Evolutionary conservation across 768 basidiomycete genomes (phyloP), one percentile per base, ranked within the genome.

Genomic region (Amanita rubescens): DNA sequence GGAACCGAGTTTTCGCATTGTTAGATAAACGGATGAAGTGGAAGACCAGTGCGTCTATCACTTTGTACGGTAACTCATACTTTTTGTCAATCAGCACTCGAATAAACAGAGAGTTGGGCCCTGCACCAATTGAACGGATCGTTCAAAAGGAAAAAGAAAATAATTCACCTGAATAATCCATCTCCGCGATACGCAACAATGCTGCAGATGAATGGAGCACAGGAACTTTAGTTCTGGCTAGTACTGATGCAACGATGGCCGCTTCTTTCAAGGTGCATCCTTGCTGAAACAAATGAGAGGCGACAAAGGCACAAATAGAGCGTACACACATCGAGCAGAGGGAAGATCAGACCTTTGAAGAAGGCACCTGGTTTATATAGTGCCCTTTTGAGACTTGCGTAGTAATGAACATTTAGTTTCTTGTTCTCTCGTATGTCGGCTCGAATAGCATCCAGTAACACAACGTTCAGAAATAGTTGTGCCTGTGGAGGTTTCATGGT

Each of bases 21-120:
- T 96, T 95, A 22, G 94, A 93, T 39, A 98, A 83, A 22, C 94
- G 87, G 62, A 98, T 93, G 67, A 96, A 99, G 72, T 99, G 96
- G 76, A 96, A 95, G 11, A 97, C 94, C 54, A 99, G 81, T 2
- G 91, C 89, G 65, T 99, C 96, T 50, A 99, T 82, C 25, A 96
- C 95, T 71, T 98, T 95, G 77, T 94, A 99, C 0, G 96, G 96
- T 27, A 99, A 74, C 56, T 96, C 92, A 65, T 94, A 90, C 67
- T 99, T 99, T 71, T 99, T 99, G 74, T 99, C 96, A 47, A 97
- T 74, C 27, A 99, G 75, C 11, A 98, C 88, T 17, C 96, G 91
- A 65, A 99, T 94, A 75, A 99, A 97, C 19, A 99, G 78, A 10
- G 94, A 96, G 59, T 93, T 96, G 0, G 96, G 89, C 3, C 94